A percentile compares a stretch with the other conserved stretches of the same genome.
These are phyloP conservation scores for Hemisphaericaspora lyxosophila DNA, from an alignment of 1,139 yeast genomes.

Conservation along the genomic window DNA sequence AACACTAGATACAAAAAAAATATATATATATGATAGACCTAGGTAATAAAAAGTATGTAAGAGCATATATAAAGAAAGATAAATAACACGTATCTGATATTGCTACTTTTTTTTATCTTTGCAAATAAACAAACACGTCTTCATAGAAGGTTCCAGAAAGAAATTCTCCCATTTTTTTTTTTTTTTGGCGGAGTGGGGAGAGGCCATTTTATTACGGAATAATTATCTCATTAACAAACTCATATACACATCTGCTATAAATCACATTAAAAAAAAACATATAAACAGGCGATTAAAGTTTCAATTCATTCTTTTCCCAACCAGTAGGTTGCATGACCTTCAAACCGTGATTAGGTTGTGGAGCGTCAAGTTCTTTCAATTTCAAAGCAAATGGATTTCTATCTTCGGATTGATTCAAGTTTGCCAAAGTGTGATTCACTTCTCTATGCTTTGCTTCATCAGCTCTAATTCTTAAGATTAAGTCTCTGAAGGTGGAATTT, in stretches of 20 bases:
- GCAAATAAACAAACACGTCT: too few species aligned
- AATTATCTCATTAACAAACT: too few species aligned
- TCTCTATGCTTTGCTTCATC: constrained; percentile 79
- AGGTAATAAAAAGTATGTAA: too few species aligned
- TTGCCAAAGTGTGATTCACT: constrained; percentile 75
- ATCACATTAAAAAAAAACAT: not conserved
- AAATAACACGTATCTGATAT: too few species aligned
- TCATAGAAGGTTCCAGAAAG: too few species aligned
- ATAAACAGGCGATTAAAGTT: constrained; percentile 7
- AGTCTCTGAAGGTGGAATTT: constrained; percentile 57
- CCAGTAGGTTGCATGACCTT: constrained; percentile 49
- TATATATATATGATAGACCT: too few species aligned
- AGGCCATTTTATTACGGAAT: too few species aligned
- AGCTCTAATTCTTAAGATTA: constrained; percentile 55
- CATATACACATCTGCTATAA: constrained; percentile 1
- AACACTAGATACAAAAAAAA: too few species aligned
- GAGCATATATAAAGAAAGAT: too few species aligned
- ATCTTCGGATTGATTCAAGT: constrained; percentile 52
- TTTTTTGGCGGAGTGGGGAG: too few species aligned
- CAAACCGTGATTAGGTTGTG: constrained; percentile 60
- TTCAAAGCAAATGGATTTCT: constrained; percentile 68
- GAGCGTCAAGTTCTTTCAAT: constrained; percentile 33
- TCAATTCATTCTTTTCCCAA: constrained; percentile 62
- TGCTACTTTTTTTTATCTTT: too few species aligned
- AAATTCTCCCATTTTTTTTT: too few species aligned